phyloP scores from a whole-genome alignment of 176 grass and related monocot genomes.

The Ampelocalamus luodianensis region DNA sequence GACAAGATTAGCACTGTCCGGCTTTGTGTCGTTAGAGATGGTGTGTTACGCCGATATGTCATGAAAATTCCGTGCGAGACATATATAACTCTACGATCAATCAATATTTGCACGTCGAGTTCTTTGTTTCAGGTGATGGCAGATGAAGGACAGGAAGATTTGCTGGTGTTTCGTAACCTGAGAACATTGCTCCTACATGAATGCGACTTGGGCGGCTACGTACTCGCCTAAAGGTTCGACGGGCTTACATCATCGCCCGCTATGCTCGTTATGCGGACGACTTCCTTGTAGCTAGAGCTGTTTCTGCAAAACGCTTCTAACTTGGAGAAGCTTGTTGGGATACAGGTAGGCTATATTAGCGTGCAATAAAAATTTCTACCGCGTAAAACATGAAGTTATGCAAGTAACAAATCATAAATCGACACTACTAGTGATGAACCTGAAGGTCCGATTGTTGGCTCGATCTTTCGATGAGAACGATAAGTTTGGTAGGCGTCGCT shows the following conservation, averaged over 20 bases:
- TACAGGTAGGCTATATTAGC: too few relatives aligned
- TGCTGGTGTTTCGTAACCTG: neutral
- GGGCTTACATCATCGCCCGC: too few relatives aligned
- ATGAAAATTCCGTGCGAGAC: too few relatives aligned
- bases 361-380: too few relatives aligned
- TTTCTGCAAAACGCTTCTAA: conserved; percentile 15
- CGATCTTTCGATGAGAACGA: too few relatives aligned
- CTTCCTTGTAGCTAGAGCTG: neutral
- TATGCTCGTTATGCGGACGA: too few relatives aligned
- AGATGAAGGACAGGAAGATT: neutral
- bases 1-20: neutral
- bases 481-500: too few relatives aligned
- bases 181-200: neutral
- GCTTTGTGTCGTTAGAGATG: conserved; percentile 13
- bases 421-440: too few relatives aligned
- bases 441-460: too few relatives aligned
- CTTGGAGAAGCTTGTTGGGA: neutral
- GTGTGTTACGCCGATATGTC: neutral
- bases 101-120: neutral
- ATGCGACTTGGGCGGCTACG: neutral
- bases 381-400: too few relatives aligned
- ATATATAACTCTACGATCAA: too few relatives aligned
- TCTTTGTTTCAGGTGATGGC: neutral
- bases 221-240: neutral
- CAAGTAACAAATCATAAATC: too few relatives aligned